phyloP scores from a whole-genome alignment of 495 filamentous ascomycete genomes.

The Cairneyella variabilis region DNA sequence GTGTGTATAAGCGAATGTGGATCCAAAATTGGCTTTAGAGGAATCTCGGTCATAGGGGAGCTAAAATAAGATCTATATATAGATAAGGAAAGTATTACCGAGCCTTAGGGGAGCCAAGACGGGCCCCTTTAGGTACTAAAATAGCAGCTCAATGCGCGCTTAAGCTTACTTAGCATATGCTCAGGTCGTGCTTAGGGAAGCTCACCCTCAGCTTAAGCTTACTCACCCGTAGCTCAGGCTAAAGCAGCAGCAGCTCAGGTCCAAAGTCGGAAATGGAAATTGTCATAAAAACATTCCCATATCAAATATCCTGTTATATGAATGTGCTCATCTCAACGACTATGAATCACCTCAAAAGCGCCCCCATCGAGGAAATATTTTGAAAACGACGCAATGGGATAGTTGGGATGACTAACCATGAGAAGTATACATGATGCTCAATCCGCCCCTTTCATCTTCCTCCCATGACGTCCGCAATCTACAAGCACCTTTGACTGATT shows the following conservation, averaged over 20 bases:
- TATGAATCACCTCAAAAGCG: no score
- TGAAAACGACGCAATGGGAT: no score
- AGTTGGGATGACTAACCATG: no score
- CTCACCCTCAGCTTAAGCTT: neutral
- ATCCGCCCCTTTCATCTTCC: no score
- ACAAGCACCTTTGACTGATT: no score
- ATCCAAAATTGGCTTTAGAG: slow-evolving; percentile 12
- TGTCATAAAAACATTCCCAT: slow-evolving; percentile 9
- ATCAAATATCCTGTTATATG: slow-evolving; percentile 1
- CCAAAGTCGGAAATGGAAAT: slow-evolving; percentile 7
- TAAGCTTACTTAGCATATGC: slow-evolving; percentile 5
- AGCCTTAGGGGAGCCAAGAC: neutral
- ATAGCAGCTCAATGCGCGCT: slow-evolving; percentile 2
- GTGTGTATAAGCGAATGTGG: slow-evolving; percentile 11
- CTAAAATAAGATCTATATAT: slow-evolving; percentile 4
- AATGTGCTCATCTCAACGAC: no score
- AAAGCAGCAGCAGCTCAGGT: slow-evolving; percentile 11
- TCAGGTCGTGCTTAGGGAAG: slow-evolving; percentile 4
- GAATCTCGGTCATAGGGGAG: slow-evolving; percentile 14
- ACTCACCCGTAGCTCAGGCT: slow-evolving; percentile 10
- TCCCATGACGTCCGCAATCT: no score
- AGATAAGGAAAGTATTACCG: neutral
- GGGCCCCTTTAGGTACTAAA: neutral
- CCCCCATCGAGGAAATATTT: no score
- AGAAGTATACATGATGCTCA: no score